phyloP scores from a whole-genome alignment of 192 early-diverging fungal species.

The Coemansia sp. region DNA sequence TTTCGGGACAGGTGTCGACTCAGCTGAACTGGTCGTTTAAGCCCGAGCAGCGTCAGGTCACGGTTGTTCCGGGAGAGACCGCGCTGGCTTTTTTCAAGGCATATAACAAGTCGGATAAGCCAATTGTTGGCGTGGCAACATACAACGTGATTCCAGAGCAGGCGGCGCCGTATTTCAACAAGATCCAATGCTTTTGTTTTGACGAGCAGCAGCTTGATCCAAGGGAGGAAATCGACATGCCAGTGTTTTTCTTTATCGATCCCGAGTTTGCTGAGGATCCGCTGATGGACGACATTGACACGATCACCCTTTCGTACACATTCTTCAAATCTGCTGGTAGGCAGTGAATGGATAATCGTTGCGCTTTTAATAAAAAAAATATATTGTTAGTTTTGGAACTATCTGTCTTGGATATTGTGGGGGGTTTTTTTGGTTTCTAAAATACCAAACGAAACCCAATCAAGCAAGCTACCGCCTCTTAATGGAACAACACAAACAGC shows the following conservation, averaged over 20 bases:
- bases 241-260: conserved; percentile 97
- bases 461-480: too few relatives aligned
- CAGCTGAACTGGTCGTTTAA: conserved; percentile 85
- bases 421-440: too few relatives aligned
- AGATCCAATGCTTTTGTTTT: conserved; percentile 99
- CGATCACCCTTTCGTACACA: conserved; percentile 91
- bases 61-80: conserved; percentile 94
- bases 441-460: too few relatives aligned
- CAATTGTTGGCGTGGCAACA: conserved; percentile 93
- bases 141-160: conserved; percentile 94
- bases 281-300: conserved; percentile 89
- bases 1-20: conserved; percentile 74
- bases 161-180: conserved; percentile 97
- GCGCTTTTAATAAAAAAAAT: background rate
- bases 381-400: too few relatives aligned
- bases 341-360: conserved; percentile 5
- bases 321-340: conserved; percentile 76
- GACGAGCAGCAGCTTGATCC: conserved; percentile 92
- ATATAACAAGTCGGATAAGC: conserved; percentile 78
- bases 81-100: conserved; percentile 96
- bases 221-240: conserved; percentile 92
- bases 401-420: too few relatives aligned
- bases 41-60: conserved; percentile 83
- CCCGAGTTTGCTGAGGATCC: conserved; percentile 95
- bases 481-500: too few relatives aligned